Base-by-base conservation (phyloP, 225 moss, liverwort and hornwort species). In the Bryoerythrophyllum caledonicum region DNA sequence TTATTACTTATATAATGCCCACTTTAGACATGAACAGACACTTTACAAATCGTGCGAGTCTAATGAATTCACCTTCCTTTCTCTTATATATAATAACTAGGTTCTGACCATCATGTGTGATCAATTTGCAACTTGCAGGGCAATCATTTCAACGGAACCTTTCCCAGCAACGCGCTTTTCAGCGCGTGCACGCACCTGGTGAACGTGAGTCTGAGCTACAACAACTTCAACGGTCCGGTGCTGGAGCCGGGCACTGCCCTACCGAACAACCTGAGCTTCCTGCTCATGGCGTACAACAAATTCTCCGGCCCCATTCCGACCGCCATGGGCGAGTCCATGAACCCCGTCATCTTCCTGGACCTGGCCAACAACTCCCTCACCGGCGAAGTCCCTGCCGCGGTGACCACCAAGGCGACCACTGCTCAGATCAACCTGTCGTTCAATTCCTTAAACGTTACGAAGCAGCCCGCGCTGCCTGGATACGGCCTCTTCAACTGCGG, bases 191-290 rank as follows among this genome's bases (percentile, higher is more conserved):
- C 51, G 49, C 35, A 68, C 7, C 49, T 82, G 11, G 48, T 74
- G 21, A 82, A 82, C 64, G 78, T 82, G 10, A 78, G 82, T 63
- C 8, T 82, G 53, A 82, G 48, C 74, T 73, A 78, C 78, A 82
- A 82, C 82, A 10, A 67, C 6, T 78, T 82, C 64, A 15, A 1
- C 13, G 82, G 82, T 37, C 78, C 82, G 0, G 68, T 78, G 25
- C 49, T 82, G 11, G 82, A 82, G 17, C 63, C 73, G 3, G 49
- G 58, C 35, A 48, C 69, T 2, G 30, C 13, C 6, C 34, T 82
- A 26, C 82, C 82, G 21, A 2, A 13, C 24, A 82, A 82, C 69
- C 69, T 82, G 23, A 82, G 71, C 74, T 69, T 74, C 54, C 74
- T 82, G 4, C 82, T 82, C 23, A 82, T 82, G 82, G 78, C 74